Evolutionary conservation across 768 basidiomycete species (phyloP).

Genomic region (Austroboletus festivus): DNA sequence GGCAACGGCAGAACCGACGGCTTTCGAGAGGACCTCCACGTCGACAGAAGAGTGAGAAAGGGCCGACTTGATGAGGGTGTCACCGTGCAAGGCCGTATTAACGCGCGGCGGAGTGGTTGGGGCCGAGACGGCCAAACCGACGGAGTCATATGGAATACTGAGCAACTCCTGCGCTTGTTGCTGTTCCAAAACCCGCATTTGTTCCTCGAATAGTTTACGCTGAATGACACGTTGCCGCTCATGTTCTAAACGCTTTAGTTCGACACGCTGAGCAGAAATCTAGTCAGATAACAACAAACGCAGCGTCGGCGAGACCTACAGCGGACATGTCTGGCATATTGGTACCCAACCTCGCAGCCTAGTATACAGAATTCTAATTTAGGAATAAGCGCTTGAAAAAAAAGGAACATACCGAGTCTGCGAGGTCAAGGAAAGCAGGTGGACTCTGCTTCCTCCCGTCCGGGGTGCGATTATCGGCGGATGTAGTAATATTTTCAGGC

Average conservation of each 20-base stretch:
- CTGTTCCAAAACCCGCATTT: constrained; percentile 91
- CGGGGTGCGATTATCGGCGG: constrained; percentile 67
- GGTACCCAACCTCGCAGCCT: constrained; percentile 83
- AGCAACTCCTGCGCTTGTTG: constrained; percentile 87
- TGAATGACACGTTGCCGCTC: constrained; percentile 86
- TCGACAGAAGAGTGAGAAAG: constrained; percentile 55
- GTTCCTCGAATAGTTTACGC: constrained; percentile 91
- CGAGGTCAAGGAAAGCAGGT: constrained; percentile 89
- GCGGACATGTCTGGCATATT: constrained; percentile 86
- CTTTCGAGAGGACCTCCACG: constrained; percentile 61
- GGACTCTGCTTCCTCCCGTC: constrained; percentile 83
- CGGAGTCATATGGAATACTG: constrained; percentile 64
- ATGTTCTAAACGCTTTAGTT: constrained; percentile 81
- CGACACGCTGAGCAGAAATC: constrained; percentile 58
- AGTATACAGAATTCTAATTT: constrained; percentile 6
- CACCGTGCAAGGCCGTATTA: constrained; percentile 65
- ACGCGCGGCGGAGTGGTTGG: constrained; percentile 86
- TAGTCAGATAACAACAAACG: constrained; percentile 2
- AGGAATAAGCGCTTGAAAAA: constrained; percentile 8
- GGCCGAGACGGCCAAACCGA: constrained; percentile 75
- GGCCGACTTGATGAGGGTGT: constrained; percentile 40
- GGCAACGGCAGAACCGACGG: constrained; percentile 59
- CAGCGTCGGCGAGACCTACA: constrained; percentile 44
- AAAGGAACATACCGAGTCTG: constrained; percentile 72
- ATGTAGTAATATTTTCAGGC: constrained; percentile 66